These are phyloP conservation scores for Cucumis cinereus DNA, from an alignment of 306 rosid species.

Conservation along the genomic window DNA sequence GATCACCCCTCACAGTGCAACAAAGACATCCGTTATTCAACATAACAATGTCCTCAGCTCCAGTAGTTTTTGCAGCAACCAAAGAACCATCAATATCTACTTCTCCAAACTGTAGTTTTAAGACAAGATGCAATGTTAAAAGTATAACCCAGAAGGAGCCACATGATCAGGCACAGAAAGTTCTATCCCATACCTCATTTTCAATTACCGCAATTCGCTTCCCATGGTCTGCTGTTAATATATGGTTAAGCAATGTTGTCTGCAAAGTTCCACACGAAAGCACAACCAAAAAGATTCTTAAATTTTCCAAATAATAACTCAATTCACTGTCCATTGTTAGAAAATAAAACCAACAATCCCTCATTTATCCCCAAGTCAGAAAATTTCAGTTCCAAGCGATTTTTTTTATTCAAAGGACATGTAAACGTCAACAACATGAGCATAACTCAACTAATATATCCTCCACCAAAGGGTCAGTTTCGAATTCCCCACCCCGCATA, in stretches of 20 bases:
- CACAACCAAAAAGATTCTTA: neutral
- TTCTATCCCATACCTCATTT: conserved; percentile 43
- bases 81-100: conserved; percentile 90
- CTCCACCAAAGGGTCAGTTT: neutral
- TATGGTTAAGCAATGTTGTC: conserved; percentile 90
- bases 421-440: too few relatives aligned
- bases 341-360: neutral
- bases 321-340: neutral
- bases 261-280: conserved; percentile 25
- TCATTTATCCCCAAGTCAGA: neutral
- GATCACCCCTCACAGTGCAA: conserved; percentile 98
- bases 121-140: neutral
- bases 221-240: conserved; percentile 85
- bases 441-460: neutral
- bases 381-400: neutral
- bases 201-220: conserved; percentile 89
- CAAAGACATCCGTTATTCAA: conserved; percentile 90
- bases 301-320: neutral
- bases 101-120: conserved; percentile 62
- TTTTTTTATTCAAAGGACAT: neutral
- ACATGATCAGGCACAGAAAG: neutral
- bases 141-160: neutral
- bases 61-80: conserved; percentile 73
- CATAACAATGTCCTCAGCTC: conserved; percentile 92
- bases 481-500: neutral